phyloP scores from a whole-genome alignment of 2,329 filamentous ascomycete genomes.

The Chaetomiaceae sp. region DNA sequence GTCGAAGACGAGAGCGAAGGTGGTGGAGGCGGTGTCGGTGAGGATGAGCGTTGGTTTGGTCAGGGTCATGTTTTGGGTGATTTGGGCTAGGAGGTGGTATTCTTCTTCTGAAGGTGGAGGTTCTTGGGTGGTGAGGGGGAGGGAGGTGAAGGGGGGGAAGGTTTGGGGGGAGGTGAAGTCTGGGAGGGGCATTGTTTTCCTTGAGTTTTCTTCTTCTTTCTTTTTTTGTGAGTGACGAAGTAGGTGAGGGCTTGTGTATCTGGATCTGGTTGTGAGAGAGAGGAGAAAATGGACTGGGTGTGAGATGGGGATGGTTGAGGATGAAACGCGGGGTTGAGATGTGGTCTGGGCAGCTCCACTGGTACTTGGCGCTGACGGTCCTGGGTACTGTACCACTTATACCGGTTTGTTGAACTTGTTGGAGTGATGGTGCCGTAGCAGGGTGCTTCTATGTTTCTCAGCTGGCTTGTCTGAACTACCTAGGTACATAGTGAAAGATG shows the following conservation, averaged over 20 bases:
- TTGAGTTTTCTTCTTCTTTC: neutral
- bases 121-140: constrained; percentile 25
- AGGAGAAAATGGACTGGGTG: neutral
- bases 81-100: constrained; percentile 42
- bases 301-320: neutral
- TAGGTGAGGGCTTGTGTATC: neutral
- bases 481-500: no score
- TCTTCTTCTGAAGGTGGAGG: constrained; percentile 9
- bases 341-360: neutral
- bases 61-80: constrained; percentile 46
- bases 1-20: constrained; percentile 46
- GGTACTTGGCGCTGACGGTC: neutral
- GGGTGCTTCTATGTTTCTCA: no score
- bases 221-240: neutral
- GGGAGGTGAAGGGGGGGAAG: constrained; percentile 35
- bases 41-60: constrained; percentile 46
- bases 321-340: neutral
- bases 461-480: no score
- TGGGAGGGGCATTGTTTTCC: constrained; percentile 23
- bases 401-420: no score
- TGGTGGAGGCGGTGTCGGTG: constrained; percentile 35
- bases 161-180: constrained; percentile 31
- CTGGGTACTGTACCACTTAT: constrained; percentile 6
- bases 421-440: no score
- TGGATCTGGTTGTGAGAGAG: neutral